phyloP scores from a whole-genome alignment of 1,284 basidiomycete genomes.

The Leccinum pachyderme region DNA sequence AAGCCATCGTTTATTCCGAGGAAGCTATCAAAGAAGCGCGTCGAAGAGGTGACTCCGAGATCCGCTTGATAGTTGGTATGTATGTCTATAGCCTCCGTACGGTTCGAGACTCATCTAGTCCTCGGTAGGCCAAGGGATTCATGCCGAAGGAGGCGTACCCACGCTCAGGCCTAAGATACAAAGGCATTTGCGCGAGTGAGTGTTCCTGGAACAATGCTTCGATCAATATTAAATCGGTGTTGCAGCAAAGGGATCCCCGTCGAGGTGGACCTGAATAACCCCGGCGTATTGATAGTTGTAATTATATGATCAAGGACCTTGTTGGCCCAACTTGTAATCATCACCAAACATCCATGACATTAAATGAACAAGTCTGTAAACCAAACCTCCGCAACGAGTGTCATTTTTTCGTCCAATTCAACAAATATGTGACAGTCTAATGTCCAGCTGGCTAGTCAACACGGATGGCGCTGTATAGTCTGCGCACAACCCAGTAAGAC shows the following conservation, averaged over 20 bases:
- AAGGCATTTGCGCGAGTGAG: conserved; percentile 76
- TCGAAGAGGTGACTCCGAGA: conserved; percentile 56
- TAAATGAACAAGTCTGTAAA: background rate
- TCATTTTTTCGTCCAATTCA: conserved; percentile 6
- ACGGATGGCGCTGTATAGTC: conserved; percentile 77
- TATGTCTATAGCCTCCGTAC: conserved; percentile 35
- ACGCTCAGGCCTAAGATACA: conserved; percentile 93
- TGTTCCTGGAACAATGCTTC: conserved; percentile 5
- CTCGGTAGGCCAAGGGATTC: conserved; percentile 70
- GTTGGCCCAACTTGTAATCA: background rate
- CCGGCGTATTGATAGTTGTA: conserved; percentile 85
- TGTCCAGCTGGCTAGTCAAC: conserved; percentile 52
- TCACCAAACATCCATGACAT: background rate
- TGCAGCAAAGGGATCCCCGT: conserved; percentile 14
- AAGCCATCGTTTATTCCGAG: conserved; percentile 75
- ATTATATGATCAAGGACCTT: conserved; percentile 11
- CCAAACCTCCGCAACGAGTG: background rate
- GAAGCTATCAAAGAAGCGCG: conserved; percentile 67
- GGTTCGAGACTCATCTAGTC: background rate
- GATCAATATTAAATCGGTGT: background rate
- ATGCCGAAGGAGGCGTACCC: conserved; percentile 76
- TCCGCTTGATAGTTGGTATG: conserved; percentile 87
- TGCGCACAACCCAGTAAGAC: conserved; percentile 82
- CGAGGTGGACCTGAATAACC: conserved; percentile 75
- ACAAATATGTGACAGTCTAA: conserved; percentile 17